Conservation (phyloP, 305 asterid genomes). For the Solanum hybrid region DNA sequence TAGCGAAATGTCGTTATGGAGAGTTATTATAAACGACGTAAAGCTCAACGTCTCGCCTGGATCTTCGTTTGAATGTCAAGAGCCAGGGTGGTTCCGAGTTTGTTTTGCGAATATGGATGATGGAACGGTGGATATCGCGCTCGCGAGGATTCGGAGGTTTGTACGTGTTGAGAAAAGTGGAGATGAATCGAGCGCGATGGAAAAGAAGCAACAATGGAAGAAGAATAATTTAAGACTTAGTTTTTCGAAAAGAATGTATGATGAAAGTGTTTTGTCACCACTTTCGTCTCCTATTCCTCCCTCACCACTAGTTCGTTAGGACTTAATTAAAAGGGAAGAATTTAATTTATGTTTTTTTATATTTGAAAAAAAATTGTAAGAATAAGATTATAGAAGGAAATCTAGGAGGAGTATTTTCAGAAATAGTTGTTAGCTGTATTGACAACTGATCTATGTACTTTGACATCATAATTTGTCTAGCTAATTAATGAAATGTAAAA, state of each 20-base stretch:
- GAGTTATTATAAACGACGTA: constrained; percentile 20
- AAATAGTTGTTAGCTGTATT: too few relatives aligned
- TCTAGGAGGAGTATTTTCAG: too few relatives aligned
- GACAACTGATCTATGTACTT: too few relatives aligned
- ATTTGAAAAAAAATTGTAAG: background rate
- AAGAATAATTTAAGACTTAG: constrained; percentile 51
- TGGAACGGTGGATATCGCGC: constrained; percentile 13
- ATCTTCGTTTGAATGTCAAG: constrained; percentile 26
- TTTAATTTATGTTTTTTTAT: background rate
- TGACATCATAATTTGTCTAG: too few relatives aligned
- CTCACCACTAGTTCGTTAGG: constrained; percentile 51
- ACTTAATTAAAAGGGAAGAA: constrained; percentile 10
- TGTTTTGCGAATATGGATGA: constrained; percentile 35
- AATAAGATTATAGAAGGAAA: too few relatives aligned
- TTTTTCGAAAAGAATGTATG: constrained; percentile 53
- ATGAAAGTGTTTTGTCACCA: constrained; percentile 45
- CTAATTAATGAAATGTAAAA: too few relatives aligned
- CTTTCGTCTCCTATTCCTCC: constrained; percentile 66
- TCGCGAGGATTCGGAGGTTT: constrained; percentile 41
- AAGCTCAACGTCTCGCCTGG: constrained; percentile 35
- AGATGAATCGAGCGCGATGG: background rate
- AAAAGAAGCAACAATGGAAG: constrained; percentile 32
- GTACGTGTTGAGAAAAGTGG: constrained; percentile 19
- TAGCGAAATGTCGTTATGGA: constrained; percentile 25
- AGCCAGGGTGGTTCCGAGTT: constrained; percentile 36